Percentiles rank a stretch among this genome's conserved stretches.
Evolutionary conservation across 1,284 basidiomycete genomes (phyloP).

Genomic region (Austroboletus niveus): DNA sequence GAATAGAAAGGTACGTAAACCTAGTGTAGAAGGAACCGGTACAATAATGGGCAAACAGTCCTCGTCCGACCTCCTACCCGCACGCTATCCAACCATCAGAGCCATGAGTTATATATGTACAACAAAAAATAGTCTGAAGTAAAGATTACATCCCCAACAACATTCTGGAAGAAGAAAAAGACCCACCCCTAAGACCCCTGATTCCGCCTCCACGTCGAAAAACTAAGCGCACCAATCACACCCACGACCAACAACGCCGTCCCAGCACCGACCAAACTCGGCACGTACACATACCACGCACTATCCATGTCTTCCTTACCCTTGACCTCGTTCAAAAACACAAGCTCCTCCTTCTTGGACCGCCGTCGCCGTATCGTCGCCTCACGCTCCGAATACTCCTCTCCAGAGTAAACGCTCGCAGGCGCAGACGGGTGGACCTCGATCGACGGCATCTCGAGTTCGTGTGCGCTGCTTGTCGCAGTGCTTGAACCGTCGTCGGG

Average conservation of each 20-base stretch:
- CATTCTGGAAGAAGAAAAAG: not conserved
- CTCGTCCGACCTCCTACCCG: too few relatives aligned
- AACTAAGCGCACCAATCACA: constrained; percentile 67
- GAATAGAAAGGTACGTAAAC: too few relatives aligned
- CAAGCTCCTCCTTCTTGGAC: constrained; percentile 49
- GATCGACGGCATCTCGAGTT: constrained; percentile 63
- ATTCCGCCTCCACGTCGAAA: constrained; percentile 73
- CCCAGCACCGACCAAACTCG: constrained; percentile 72
- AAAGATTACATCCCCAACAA: not conserved
- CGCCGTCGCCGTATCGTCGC: constrained; percentile 41
- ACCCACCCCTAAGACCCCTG: constrained; percentile 48
- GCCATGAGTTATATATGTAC: not conserved
- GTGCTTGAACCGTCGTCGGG: constrained; percentile 45
- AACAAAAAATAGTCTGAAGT: not conserved
- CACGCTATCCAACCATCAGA: not conserved
- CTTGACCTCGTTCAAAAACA: constrained; percentile 46
- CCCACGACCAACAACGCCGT: constrained; percentile 76
- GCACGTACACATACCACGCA: constrained; percentile 75
- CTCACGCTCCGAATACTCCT: constrained; percentile 39
- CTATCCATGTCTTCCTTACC: constrained; percentile 51
- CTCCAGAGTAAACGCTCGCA: constrained; percentile 33
- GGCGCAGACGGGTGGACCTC: constrained; percentile 42
- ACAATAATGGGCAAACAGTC: too few relatives aligned
- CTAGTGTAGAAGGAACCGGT: too few relatives aligned
- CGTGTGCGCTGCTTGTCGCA: constrained; percentile 28